phyloP scores from a whole-genome alignment of 371 early-diverging fungal species.

The Homolaphlyctis polyrhiza region DNA sequence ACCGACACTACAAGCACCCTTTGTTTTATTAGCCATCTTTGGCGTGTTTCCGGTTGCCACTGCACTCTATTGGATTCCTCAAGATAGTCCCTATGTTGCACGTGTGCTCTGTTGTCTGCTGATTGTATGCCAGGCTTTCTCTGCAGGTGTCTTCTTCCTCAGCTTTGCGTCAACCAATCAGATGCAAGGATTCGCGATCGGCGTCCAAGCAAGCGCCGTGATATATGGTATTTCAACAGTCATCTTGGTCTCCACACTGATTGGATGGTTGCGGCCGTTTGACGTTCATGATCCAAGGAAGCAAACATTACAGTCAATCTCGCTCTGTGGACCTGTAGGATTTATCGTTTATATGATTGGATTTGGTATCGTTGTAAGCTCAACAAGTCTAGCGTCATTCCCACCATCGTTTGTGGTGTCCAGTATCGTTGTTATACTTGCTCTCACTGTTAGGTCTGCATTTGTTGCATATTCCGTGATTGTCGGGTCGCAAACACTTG shows the following conservation, averaged over 20 bases:
- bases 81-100: neutral
- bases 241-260: neutral
- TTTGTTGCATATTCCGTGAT: too few species aligned
- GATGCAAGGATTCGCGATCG: neutral
- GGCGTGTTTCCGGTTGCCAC: neutral
- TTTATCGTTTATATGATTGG: neutral
- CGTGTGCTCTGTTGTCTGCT: neutral
- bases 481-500: too few species aligned
- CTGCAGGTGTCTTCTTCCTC: neutral
- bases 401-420: neutral
- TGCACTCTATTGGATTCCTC: too few species aligned
- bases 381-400: neutral
- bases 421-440: neutral
- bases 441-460: neutral
- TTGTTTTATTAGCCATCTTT: neutral
- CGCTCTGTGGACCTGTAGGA: neutral
- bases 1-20: neutral
- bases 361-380: neutral
- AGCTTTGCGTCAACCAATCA: neutral
- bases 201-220: neutral
- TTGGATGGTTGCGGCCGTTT: neutral
- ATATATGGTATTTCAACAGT: neutral
- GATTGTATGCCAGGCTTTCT: neutral
- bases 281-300: neutral
- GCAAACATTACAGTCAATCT: neutral